A percentile compares a stretch with the other conserved stretches of the same genome.
Conservation (phyloP, 192 early-diverging fungal genomes). For the Chytriomyces confervae region DNA sequence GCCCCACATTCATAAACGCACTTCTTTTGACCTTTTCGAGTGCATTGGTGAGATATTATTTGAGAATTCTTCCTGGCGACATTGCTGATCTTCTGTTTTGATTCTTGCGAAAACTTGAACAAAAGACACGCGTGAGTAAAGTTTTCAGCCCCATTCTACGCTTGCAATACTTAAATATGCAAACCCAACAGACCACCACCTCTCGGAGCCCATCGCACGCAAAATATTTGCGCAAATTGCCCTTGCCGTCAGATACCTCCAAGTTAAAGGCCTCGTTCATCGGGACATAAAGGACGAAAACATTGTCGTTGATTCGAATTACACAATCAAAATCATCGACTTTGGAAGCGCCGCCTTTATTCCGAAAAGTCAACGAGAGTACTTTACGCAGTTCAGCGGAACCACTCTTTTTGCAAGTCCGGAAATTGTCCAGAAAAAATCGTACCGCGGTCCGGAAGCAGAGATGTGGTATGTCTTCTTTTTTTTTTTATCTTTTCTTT, state of each 20-base stretch:
- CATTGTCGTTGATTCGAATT: conserved; percentile 52
- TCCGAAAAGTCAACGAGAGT: conserved; percentile 41
- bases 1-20: conserved; percentile 42
- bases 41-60: conserved; percentile 49
- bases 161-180: neutral
- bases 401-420: conserved; percentile 58
- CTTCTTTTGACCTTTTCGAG: conserved; percentile 59
- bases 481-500: neutral
- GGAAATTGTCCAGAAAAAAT: conserved; percentile 42
- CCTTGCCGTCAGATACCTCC: conserved; percentile 50
- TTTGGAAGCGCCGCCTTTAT: conserved; percentile 55
- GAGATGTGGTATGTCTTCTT: conserved; percentile 49
- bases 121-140: conserved; percentile 10
- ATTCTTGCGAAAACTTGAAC: neutral
- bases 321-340: conserved; percentile 56
- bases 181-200: conserved; percentile 34
- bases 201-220: conserved; percentile 35
- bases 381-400: conserved; percentile 54
- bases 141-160: neutral
- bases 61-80: neutral
- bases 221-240: conserved; percentile 56
- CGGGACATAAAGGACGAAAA: conserved; percentile 61
- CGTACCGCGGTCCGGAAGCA: conserved; percentile 56
- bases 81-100: neutral
- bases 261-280: conserved; percentile 46